phyloP scores from a whole-genome alignment of 2,329 filamentous ascomycete genomes.

The Fonsecaea monophora region DNA sequence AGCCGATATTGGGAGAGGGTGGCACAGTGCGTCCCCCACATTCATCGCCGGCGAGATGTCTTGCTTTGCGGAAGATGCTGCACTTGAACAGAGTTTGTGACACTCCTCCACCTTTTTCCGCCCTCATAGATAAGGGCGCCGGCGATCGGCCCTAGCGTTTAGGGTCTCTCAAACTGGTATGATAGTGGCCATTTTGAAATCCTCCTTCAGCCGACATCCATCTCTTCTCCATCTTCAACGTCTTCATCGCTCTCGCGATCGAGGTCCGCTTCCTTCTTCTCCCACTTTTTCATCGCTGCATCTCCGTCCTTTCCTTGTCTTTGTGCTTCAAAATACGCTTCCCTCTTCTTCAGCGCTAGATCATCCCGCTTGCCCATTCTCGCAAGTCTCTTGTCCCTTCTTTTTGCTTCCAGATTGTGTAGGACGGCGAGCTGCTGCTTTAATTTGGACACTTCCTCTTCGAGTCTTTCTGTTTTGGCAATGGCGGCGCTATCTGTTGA shows the following conservation, averaged over 20 bases:
- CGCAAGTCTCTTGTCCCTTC: constrained; percentile 46
- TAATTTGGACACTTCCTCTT: constrained; percentile 49
- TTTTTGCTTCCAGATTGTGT: constrained; percentile 49
- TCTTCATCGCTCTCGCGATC: constrained; percentile 31
- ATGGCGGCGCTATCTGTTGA: constrained; percentile 39
- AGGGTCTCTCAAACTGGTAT: not conserved
- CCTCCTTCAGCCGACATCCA: constrained; percentile 27
- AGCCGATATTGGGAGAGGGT: too few relatives aligned
- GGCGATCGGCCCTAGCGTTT: not conserved
- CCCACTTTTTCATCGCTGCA: constrained; percentile 45
- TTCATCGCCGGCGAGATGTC: too few relatives aligned
- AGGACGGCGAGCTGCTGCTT: constrained; percentile 44
- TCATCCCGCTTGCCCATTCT: constrained; percentile 50
- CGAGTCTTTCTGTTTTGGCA: constrained; percentile 40
- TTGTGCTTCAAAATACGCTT: constrained; percentile 55
- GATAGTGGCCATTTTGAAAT: not conserved
- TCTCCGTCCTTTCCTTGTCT: constrained; percentile 52
- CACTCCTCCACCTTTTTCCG: not conserved
- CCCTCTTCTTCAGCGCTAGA: constrained; percentile 48
- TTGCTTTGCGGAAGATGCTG: not conserved
- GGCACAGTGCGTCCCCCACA: too few relatives aligned
- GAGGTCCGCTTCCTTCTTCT: constrained; percentile 24
- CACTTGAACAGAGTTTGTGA: not conserved
- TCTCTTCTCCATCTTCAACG: constrained; percentile 20
- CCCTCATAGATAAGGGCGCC: not conserved